Evolutionary conservation across 805 yeast species (phyloP).

Genomic region (Cyberlindnera mrakii): DNA sequence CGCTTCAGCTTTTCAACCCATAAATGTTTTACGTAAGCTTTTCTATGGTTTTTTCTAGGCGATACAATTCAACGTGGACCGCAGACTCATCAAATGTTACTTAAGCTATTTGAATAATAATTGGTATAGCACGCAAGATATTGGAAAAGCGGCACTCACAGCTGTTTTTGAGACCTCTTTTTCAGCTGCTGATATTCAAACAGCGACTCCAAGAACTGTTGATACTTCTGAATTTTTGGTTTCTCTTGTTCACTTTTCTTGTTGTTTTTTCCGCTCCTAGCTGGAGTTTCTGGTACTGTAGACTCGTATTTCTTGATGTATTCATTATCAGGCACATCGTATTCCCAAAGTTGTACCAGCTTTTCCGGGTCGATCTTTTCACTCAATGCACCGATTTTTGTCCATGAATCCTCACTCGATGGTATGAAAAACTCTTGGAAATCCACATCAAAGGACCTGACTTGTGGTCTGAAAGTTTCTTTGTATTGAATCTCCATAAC

Average conservation of each 20-base stretch:
- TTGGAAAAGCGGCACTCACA: no score
- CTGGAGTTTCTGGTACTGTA: slow-evolving; percentile 7
- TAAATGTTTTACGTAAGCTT: no score
- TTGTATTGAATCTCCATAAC: slow-evolving; percentile 3
- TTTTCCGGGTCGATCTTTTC: slow-evolving; percentile 28
- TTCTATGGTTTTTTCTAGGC: no score
- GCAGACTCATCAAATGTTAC: background rate
- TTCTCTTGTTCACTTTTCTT: background rate
- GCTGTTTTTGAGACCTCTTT: no score
- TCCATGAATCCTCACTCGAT: slow-evolving; percentile 44
- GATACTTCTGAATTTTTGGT: background rate
- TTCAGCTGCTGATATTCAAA: background rate
- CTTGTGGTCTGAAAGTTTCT: background rate
- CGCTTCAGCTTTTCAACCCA: background rate
- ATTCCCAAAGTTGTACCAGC: slow-evolving; percentile 20
- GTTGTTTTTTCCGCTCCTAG: background rate
- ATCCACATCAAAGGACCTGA: slow-evolving; percentile 4
- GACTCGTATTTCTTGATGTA: slow-evolving; percentile 15
- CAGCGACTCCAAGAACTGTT: slow-evolving; percentile 4
- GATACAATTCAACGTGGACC: no score
- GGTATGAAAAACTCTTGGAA: slow-evolving; percentile 34
- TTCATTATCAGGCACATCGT: slow-evolving; percentile 20
- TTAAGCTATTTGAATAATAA: background rate
- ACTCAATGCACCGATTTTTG: slow-evolving; percentile 37
- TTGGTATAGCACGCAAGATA: no score